Conservation (phyloP, 2,329 filamentous ascomycete species). For the Aspergillus fijiensis region DNA sequence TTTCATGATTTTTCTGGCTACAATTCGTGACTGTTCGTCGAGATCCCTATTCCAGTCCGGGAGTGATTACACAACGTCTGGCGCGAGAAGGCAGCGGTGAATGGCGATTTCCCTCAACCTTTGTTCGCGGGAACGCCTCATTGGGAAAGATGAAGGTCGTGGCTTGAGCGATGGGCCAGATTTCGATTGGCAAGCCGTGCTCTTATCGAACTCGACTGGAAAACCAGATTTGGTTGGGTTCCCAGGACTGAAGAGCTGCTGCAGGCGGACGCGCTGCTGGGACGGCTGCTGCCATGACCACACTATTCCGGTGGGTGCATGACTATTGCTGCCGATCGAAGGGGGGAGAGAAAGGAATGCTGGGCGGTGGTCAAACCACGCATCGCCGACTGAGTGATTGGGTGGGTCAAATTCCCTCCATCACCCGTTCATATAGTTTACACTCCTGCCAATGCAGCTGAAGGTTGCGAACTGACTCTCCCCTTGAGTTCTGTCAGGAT, state of each 20-base stretch:
- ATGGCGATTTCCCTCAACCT: background rate
- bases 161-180: background rate
- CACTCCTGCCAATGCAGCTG: background rate
- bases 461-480: background rate
- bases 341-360: background rate
- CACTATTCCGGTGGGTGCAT: background rate
- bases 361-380: background rate
- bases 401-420: background rate
- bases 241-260: background rate
- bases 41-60: background rate
- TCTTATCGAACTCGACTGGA: too few relatives aligned
- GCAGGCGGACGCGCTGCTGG: background rate
- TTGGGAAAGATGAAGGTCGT: background rate
- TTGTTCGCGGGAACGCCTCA: background rate
- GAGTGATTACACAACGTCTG: background rate
- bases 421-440: background rate
- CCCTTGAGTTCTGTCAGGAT: background rate
- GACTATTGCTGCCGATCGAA: background rate
- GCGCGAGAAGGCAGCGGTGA: background rate
- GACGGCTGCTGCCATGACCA: background rate
- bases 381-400: background rate
- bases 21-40: too few relatives aligned
- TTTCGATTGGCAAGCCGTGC: background rate
- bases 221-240: background rate
- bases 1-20: background rate